These are phyloP conservation scores for Wolfiporia cocos DNA, from an alignment of 1,284 basidiomycete genomes.

Conservation along the genomic window DNA sequence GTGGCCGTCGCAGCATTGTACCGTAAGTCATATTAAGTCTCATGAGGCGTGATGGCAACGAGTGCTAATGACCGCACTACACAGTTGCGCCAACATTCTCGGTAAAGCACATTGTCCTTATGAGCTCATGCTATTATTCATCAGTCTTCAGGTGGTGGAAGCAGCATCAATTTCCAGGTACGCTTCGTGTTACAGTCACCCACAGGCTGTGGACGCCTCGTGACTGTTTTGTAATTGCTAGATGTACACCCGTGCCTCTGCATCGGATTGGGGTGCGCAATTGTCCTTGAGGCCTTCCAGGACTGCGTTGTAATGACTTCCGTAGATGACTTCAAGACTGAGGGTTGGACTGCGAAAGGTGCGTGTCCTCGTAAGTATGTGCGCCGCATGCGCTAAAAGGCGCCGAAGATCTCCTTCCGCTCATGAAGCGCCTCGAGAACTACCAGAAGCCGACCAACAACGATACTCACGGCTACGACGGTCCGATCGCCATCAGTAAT, in stretches of 20 bases:
- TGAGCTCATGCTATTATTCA: background rate
- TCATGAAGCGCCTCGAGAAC: constrained; percentile 75
- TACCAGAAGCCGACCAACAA: constrained; percentile 62
- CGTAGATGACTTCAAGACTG: constrained; percentile 68
- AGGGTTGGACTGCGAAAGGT: constrained; percentile 63
- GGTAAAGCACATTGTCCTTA: constrained; percentile 26
- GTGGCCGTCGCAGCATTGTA: constrained; percentile 60
- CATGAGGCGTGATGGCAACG: no score
- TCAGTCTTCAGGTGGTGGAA: constrained; percentile 32
- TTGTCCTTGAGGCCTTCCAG: background rate
- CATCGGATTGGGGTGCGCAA: constrained; percentile 60
- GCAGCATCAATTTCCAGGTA: constrained; percentile 66
- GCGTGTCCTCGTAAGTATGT: constrained; percentile 3
- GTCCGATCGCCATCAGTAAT: constrained; percentile 67
- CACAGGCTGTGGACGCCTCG: no score
- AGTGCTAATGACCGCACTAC: no score
- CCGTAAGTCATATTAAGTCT: no score
- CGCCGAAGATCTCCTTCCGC: constrained; percentile 57
- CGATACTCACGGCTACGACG: constrained; percentile 62
- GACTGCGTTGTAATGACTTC: no score
- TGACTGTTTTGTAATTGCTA: constrained; percentile 19
- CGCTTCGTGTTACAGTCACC: constrained; percentile 7
- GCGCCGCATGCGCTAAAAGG: constrained; percentile 1
- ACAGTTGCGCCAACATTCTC: constrained; percentile 61
- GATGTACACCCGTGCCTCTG: constrained; percentile 70